Evolutionary conservation across 1,139 yeast species (phyloP).

Genomic region (Citeromyces siamensis): DNA sequence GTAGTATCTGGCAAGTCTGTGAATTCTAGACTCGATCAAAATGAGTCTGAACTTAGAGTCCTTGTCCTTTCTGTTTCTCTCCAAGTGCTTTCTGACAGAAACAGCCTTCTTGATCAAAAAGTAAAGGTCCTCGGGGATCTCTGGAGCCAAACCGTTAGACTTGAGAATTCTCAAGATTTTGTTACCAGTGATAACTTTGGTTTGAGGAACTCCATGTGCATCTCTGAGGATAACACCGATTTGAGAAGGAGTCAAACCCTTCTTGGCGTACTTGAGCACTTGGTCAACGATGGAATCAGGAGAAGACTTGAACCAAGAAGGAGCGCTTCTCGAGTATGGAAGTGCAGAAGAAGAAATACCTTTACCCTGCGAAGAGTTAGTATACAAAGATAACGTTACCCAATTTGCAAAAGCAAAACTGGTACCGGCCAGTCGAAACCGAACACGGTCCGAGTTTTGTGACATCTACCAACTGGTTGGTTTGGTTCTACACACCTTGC

Average conservation of each 20-base stretch:
- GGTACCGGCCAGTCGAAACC: constrained; percentile 17
- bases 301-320: constrained; percentile 98
- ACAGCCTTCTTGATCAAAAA: constrained; percentile 99
- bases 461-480: constrained; percentile 5
- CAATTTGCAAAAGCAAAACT: constrained; percentile 17
- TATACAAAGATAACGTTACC: constrained; percentile 17
- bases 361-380: constrained; percentile 65
- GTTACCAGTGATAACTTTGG: constrained; percentile 98
- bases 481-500: constrained; percentile 24
- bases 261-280: constrained; percentile 98
- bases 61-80: constrained; percentile 99
- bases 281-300: constrained; percentile 96
- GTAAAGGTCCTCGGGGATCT: constrained; percentile 99
- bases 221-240: constrained; percentile 99
- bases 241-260: constrained; percentile 99
- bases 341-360: constrained; percentile 99
- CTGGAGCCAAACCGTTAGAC: constrained; percentile 99
- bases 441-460: constrained; percentile 18
- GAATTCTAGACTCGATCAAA: constrained; percentile 99
- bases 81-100: constrained; percentile 99
- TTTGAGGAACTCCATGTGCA: constrained; percentile 99
- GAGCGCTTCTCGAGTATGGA: constrained; percentile 98
- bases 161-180: constrained; percentile 98
- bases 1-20: constrained; percentile 99
- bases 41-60: constrained; percentile 99